Percentiles rank a stretch among this genome's conserved stretches.
phyloP scores from a whole-genome alignment of 164 flowering plant genomes.

The Akebia trifoliata region DNA sequence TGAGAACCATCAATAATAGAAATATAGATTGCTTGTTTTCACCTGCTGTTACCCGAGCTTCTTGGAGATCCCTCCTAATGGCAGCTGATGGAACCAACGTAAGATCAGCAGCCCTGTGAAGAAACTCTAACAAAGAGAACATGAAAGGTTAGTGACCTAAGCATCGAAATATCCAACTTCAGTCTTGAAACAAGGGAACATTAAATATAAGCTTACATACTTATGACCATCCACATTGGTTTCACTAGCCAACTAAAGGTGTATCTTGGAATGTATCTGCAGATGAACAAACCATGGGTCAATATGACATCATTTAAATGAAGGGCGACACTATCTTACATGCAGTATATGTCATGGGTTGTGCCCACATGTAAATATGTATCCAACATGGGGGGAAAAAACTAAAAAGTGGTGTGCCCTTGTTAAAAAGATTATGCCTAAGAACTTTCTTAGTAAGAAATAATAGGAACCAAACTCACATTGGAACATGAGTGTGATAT shows the following conservation, averaged over 20 bases:
- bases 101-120: constrained; percentile 96
- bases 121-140: constrained; percentile 58
- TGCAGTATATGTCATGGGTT: too few relatives aligned
- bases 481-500: constrained; percentile 98
- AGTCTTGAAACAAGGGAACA: neutral
- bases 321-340: too few relatives aligned
- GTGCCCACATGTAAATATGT: too few relatives aligned
- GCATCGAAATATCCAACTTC: neutral
- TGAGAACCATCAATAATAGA: neutral
- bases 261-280: constrained; percentile 97
- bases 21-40: constrained; percentile 4
- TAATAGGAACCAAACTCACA: constrained; percentile 51
- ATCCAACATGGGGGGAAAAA: too few relatives aligned
- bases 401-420: too few relatives aligned
- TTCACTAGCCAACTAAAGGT: constrained; percentile 96
- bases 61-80: constrained; percentile 71
- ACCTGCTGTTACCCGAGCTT: constrained; percentile 79
- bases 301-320: neutral
- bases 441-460: neutral
- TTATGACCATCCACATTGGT: constrained; percentile 95
- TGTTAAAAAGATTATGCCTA: too few relatives aligned
- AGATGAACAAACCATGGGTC: constrained; percentile 9
- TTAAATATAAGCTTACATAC: constrained; percentile 40
- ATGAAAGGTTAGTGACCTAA: constrained; percentile 4
- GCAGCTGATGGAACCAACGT: constrained; percentile 97